Evolutionary conservation across 1,139 yeast genomes (phyloP).

Genomic region (Suhomyces kunorum): DNA sequence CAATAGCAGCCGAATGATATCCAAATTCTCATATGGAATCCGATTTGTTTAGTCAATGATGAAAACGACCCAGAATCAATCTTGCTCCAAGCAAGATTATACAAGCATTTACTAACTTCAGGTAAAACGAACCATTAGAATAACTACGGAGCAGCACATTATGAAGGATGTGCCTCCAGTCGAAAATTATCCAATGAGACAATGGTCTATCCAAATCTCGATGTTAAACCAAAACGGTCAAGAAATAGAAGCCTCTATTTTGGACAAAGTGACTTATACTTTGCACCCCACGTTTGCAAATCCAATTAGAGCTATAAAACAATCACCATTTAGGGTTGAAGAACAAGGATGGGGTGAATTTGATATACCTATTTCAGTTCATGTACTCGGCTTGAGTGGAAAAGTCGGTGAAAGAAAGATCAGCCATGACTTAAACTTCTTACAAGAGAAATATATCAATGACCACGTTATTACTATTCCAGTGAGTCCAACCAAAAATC

Average conservation of each 20-base stretch:
- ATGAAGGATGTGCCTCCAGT: conserved; percentile 83
- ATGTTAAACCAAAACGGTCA: conserved; percentile 79
- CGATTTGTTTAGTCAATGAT: no score
- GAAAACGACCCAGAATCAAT: no score
- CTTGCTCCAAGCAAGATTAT: no score
- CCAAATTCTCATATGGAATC: no score
- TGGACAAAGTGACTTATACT: conserved; percentile 90
- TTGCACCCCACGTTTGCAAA: conserved; percentile 93
- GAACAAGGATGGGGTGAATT: conserved; percentile 99
- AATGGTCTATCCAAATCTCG: conserved; percentile 81
- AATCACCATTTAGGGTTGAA: conserved; percentile 84
- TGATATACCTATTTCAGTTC: conserved; percentile 79
- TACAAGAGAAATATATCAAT: conserved; percentile 70
- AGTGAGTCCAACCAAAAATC: conserved; percentile 60
- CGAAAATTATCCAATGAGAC: conserved; percentile 93
- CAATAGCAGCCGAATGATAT: no score
- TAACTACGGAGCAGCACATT: conserved; percentile 84
- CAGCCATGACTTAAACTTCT: conserved; percentile 86
- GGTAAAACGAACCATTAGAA: conserved; percentile 85
- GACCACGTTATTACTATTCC: conserved; percentile 81
- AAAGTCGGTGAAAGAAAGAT: conserved; percentile 86
- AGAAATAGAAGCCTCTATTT: conserved; percentile 82
- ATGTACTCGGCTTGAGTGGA: conserved; percentile 63
- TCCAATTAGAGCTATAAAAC: conserved; percentile 79
- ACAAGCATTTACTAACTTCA: conserved; percentile 27